These are phyloP conservation scores for Rhynchosporium secalis DNA, from an alignment of 2,329 filamentous ascomycete genomes.

Conservation along the genomic window DNA sequence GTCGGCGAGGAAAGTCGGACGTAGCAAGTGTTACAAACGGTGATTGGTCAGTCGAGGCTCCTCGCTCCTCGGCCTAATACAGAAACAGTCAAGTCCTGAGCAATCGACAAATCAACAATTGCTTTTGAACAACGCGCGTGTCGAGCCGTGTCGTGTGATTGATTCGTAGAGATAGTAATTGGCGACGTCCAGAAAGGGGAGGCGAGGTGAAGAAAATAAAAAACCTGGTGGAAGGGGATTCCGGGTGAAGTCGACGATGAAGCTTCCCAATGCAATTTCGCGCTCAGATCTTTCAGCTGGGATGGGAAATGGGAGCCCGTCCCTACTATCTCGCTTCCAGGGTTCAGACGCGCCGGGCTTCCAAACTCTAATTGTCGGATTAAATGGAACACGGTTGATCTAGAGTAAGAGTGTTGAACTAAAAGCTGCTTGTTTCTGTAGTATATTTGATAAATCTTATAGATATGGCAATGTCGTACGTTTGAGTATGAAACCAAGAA, in stretches of 20 bases:
- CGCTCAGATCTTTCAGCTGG: slow-evolving; percentile 18
- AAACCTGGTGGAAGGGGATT: not conserved
- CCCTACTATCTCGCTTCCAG: slow-evolving; percentile 24
- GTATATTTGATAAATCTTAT: not conserved
- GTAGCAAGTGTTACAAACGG: slow-evolving; percentile 2
- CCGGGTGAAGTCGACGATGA: not conserved
- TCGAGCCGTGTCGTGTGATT: slow-evolving; percentile 8
- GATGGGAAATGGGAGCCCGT: not conserved
- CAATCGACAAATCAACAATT: slow-evolving; percentile 14
- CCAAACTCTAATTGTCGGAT: not conserved
- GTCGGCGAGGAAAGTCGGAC: slow-evolving; percentile 6
- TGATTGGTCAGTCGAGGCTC: slow-evolving; percentile 1
- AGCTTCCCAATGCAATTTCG: slow-evolving; percentile 21
- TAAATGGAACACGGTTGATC: slow-evolving; percentile 6
- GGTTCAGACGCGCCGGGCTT: not conserved
- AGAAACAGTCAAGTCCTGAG: slow-evolving; percentile 25
- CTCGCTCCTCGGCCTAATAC: slow-evolving; percentile 10
- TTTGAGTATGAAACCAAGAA: not conserved
- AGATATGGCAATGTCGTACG: not conserved
- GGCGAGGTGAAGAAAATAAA: slow-evolving; percentile 1
- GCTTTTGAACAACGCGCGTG: slow-evolving; percentile 16
- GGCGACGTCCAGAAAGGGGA: not conserved
- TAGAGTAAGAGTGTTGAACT: not conserved
- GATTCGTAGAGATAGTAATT: not conserved
- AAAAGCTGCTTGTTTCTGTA: not conserved